These are phyloP conservation scores for Volvariella surrecta DNA, from an alignment of 1,284 basidiomycete genomes.

Conservation along the genomic window DNA sequence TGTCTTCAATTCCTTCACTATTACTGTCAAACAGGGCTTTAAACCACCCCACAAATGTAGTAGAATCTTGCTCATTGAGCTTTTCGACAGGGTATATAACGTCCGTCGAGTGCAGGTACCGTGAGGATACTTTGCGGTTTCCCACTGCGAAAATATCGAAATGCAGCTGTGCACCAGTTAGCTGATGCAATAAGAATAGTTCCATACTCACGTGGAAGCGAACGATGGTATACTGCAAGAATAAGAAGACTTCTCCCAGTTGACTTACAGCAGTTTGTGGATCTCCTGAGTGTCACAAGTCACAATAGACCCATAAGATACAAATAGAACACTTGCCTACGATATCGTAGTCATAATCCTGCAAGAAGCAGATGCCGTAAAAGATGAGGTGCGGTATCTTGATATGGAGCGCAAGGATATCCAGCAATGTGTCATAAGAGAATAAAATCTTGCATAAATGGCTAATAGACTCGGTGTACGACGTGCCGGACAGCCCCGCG, in stretches of 20 bases:
- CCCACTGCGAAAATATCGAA: constrained; percentile 30
- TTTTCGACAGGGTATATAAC: constrained; percentile 32
- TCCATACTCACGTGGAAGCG: constrained; percentile 50
- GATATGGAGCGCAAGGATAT: constrained; percentile 63
- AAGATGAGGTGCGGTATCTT: constrained; percentile 55
- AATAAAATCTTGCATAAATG: constrained; percentile 58
- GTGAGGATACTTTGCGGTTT: constrained; percentile 35
- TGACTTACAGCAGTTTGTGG: constrained; percentile 72
- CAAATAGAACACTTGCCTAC: constrained; percentile 44
- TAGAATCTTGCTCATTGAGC: constrained; percentile 38
- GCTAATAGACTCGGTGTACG: constrained; percentile 60
- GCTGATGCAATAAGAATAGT: constrained; percentile 7
- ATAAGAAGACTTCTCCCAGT: constrained; percentile 66
- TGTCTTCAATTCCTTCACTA: constrained; percentile 77
- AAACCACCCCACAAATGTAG: constrained; percentile 52
- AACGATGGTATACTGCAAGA: constrained; percentile 53
- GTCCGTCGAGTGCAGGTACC: constrained; percentile 43
- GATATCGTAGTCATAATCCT: constrained; percentile 69
- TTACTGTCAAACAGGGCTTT: constrained; percentile 69
- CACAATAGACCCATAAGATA: constrained; percentile 3
- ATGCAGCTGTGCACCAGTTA: constrained; percentile 20
- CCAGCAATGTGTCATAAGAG: constrained; percentile 45
- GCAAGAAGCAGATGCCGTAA: constrained; percentile 51
- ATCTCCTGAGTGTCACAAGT: constrained; percentile 42
- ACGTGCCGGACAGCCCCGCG: constrained; percentile 32